Percentiles rank a stretch among this genome's conserved stretches.
phyloP scores from a whole-genome alignment of 345 rosid genomes.

The Camelina sativa region DNA sequence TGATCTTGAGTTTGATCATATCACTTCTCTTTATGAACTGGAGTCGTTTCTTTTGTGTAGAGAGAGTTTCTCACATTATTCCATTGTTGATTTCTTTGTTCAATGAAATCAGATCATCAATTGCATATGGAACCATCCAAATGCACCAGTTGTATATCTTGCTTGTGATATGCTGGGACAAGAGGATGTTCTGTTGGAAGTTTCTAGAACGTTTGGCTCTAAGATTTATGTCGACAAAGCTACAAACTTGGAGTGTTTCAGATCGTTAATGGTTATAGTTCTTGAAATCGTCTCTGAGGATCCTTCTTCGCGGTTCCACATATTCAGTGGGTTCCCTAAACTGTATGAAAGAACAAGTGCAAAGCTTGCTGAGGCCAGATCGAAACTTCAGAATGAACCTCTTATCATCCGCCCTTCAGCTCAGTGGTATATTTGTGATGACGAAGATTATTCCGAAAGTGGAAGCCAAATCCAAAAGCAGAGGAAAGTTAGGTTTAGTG shows the following conservation, averaged over 20 bases:
- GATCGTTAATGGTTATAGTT: conserved; percentile 50
- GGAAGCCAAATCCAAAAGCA: conserved; percentile 42
- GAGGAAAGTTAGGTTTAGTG: conserved; percentile 58
- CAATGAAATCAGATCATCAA: conserved; percentile 60
- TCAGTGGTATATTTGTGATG: conserved; percentile 83
- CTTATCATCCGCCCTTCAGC: conserved; percentile 83
- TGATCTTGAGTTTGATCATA: conserved; percentile 16
- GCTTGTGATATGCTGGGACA: conserved; percentile 82
- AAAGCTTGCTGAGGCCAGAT: conserved; percentile 68
- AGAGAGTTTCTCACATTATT: conserved; percentile 7
- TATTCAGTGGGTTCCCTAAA: conserved; percentile 77
- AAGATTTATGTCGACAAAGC: conserved; percentile 72
- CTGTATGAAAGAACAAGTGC: conserved; percentile 68
- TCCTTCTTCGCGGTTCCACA: conserved; percentile 68
- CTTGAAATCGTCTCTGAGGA: conserved; percentile 73
- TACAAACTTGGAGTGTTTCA: conserved; percentile 55
- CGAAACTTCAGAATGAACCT: conserved; percentile 64
- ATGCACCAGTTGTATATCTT: conserved; percentile 66
- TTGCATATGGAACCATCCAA: conserved; percentile 91
- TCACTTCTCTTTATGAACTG: not conserved
- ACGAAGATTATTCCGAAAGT: conserved; percentile 49
- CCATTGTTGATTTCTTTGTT: not conserved
- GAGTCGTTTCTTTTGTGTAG: not conserved
- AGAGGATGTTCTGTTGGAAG: conserved; percentile 66
- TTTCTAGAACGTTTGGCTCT: conserved; percentile 75